Evolutionary conservation across 1,284 basidiomycete species (phyloP).

Genomic region (Calocybe gambosa): DNA sequence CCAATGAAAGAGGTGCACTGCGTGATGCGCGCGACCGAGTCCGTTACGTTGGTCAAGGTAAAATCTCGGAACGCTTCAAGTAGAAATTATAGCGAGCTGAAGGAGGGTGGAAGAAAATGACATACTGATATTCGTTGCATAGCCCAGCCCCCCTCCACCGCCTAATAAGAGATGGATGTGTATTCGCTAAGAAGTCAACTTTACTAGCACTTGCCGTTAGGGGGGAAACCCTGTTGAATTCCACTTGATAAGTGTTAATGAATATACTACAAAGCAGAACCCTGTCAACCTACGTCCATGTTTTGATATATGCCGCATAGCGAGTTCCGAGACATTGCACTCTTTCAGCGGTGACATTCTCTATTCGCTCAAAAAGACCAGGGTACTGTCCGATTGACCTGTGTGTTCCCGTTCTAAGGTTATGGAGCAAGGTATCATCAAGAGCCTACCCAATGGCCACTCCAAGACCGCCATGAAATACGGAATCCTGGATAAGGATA

Average conservation of each 20-base stretch:
- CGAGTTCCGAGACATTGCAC: conserved; percentile 8
- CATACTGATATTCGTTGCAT: conserved; percentile 22
- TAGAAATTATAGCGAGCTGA: background rate
- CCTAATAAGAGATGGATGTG: conserved; percentile 12
- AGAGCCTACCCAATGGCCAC: conserved; percentile 24
- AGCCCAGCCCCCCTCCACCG: conserved; percentile 27
- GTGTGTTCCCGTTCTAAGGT: background rate
- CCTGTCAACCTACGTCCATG: conserved; percentile 12
- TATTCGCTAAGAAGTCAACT: background rate
- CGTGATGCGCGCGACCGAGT: conserved; percentile 22
- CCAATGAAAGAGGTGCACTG: conserved; percentile 29
- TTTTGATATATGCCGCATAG: conserved; percentile 13
- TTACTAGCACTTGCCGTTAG: conserved; percentile 21
- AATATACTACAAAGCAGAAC: background rate
- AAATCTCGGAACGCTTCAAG: conserved; percentile 29
- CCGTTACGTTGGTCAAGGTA: conserved; percentile 20
- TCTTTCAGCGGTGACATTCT: conserved; percentile 22
- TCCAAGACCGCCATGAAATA: conserved; percentile 25
- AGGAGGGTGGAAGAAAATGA: background rate
- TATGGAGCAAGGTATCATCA: background rate
- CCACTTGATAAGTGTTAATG: conserved; percentile 12
- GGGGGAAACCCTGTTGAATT: conserved; percentile 24
- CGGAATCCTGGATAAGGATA: conserved; percentile 28
- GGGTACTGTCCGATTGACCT: conserved; percentile 17
- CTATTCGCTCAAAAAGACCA: conserved; percentile 25